Conservation (phyloP, 768 basidiomycete species). For the Tylopilus sp. region DNA sequence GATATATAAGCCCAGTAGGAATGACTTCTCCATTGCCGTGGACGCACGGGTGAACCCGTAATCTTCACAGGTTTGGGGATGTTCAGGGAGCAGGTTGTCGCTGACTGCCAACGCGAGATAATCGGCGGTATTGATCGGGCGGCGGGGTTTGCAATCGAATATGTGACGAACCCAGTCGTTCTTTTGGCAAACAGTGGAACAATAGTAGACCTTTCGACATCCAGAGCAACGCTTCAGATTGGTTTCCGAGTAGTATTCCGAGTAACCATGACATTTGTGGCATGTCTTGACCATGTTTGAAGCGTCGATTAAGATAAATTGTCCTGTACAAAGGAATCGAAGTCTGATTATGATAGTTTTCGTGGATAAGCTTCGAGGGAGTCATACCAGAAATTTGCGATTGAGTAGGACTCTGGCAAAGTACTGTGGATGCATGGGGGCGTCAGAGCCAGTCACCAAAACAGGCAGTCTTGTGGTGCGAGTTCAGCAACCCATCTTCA, state of each 20-base stretch:
- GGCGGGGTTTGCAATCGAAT: constrained; percentile 6
- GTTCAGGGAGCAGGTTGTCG: not conserved
- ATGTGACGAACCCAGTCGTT: constrained; percentile 1
- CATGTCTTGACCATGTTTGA: constrained; percentile 1
- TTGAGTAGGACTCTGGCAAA: not conserved
- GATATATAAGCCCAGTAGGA: not conserved
- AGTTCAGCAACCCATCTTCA: no score
- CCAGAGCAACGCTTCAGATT: constrained; percentile 1
- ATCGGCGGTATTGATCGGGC: constrained; percentile 2
- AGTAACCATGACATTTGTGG: not conserved
- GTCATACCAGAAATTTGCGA: not conserved
- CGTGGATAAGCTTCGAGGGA: no score
- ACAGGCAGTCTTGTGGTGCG: no score
- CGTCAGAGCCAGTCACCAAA: no score
- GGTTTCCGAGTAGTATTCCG: not conserved
- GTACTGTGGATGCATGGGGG: no score
- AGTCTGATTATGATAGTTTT: not conserved
- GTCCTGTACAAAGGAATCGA: not conserved
- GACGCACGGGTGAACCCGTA: constrained; percentile 1
- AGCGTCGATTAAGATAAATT: not conserved
- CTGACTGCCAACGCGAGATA: not conserved
- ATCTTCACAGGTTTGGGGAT: not conserved
- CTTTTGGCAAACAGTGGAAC: not conserved
- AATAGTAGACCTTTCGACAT: constrained; percentile 3
- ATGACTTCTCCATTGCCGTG: not conserved